phyloP scores from a whole-genome alignment of 495 filamentous ascomycete species.

The Melanomma pulvis-pyrius region DNA sequence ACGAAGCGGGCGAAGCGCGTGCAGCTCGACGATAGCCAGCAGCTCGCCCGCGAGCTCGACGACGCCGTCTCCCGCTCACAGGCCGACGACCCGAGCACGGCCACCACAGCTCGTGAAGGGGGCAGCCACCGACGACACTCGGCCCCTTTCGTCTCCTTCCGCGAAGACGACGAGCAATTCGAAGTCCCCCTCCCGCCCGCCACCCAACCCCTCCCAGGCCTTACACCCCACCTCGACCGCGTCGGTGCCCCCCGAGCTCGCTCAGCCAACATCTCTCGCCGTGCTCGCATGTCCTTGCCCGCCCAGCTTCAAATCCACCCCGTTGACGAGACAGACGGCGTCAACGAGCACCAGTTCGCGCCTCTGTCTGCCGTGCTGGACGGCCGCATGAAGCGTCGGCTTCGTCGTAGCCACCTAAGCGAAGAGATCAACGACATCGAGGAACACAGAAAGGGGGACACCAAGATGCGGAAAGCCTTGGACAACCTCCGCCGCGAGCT shows the following conservation, averaged over 20 bases:
- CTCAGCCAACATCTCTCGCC: constrained; percentile 13
- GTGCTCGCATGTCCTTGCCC: constrained; percentile 33
- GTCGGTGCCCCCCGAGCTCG: constrained; percentile 15
- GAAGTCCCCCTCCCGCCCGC: constrained; percentile 10
- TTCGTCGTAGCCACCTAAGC: constrained; percentile 71
- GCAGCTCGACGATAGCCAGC: constrained; percentile 25
- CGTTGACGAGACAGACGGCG: not conserved
- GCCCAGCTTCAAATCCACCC: constrained; percentile 14
- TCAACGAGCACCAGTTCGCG: constrained; percentile 60
- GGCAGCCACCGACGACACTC: constrained; percentile 20
- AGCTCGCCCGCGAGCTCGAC: constrained; percentile 29
- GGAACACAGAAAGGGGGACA: constrained; percentile 36
- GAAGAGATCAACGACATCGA: constrained; percentile 71
- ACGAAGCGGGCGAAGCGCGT: constrained; percentile 20
- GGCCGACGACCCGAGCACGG: constrained; percentile 1
- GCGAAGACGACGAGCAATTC: constrained; percentile 5
- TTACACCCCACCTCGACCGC: constrained; percentile 33
- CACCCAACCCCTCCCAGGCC: constrained; percentile 24
- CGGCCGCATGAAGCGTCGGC: constrained; percentile 68
- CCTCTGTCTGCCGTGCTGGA: constrained; percentile 72
- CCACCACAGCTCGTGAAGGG: not conserved
- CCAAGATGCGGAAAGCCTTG: constrained; percentile 24
- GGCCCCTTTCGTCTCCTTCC: constrained; percentile 9
- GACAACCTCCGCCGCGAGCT: constrained; percentile 35
- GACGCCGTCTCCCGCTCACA: constrained; percentile 19